Percentiles rank a stretch among this genome's conserved stretches.
Evolutionary conservation across 331 rosid species (phyloP).

Genomic region (Arachis monticola): DNA sequence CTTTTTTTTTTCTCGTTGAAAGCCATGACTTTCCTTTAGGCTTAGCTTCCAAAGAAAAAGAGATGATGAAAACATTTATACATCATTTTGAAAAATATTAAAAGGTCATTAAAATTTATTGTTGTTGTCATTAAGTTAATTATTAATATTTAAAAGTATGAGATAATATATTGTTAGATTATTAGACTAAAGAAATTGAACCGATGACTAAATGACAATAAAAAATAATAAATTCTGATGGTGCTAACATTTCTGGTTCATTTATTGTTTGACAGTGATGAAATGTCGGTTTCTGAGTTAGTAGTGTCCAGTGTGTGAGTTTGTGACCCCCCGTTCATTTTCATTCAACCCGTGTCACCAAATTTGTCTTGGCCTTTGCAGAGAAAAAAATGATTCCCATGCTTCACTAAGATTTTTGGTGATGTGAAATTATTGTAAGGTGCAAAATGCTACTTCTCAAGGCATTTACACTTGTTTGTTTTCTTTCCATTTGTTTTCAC

Average conservation of each 20-base stretch:
- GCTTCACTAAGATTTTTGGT: constrained; percentile 31
- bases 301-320: not conserved
- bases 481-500: not conserved
- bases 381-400: not conserved
- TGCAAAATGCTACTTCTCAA: constrained; percentile 24
- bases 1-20: constrained; percentile 43
- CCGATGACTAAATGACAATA: too few relatives aligned
- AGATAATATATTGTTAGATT: too few relatives aligned
- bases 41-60: constrained; percentile 32
- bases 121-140: too few relatives aligned
- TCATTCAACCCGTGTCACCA: constrained; percentile 32
- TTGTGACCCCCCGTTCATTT: constrained; percentile 16
- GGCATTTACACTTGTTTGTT: not conserved
- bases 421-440: constrained; percentile 15
- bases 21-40: constrained; percentile 43
- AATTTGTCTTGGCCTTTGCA: constrained; percentile 33
- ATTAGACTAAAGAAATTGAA: too few relatives aligned
- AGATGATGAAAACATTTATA: not conserved
- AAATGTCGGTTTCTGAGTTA: constrained; percentile 41
- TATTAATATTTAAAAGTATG: too few relatives aligned
- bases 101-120: too few relatives aligned
- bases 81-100: too few relatives aligned
- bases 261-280: constrained; percentile 11
- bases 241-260: not conserved
- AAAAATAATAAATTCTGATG: too few relatives aligned